Evolutionary conservation across 2,329 filamentous ascomycete genomes (phyloP).

Genomic region (Geosmithia flava): DNA sequence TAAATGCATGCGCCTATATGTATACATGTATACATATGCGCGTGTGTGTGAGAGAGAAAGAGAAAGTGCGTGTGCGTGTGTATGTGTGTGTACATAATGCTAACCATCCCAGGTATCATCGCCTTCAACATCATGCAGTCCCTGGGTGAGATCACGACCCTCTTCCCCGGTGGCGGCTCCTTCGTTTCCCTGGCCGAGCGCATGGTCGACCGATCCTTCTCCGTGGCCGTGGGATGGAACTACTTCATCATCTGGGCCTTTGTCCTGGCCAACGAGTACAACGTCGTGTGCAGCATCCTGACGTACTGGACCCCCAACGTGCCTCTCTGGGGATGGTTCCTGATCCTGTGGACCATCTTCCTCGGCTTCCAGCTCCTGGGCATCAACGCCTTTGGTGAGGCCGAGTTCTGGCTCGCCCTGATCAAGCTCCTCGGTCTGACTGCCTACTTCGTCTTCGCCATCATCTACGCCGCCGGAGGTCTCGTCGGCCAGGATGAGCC

Average conservation of each 20-base stretch:
- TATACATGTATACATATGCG: neutral
- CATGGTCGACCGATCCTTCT: slow-evolving; percentile 59
- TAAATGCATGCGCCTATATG: neutral
- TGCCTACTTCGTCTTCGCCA: slow-evolving; percentile 63
- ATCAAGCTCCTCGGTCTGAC: slow-evolving; percentile 59
- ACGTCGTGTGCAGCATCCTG: slow-evolving; percentile 53
- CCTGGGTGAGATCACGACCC: slow-evolving; percentile 60
- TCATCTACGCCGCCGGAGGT: slow-evolving; percentile 60
- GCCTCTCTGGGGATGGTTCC: slow-evolving; percentile 56
- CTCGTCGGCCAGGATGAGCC: slow-evolving; percentile 41
- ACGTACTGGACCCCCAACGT: slow-evolving; percentile 51
- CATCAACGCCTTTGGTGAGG: slow-evolving; percentile 64
- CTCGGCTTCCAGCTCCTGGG: slow-evolving; percentile 57
- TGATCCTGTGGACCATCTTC: slow-evolving; percentile 65
- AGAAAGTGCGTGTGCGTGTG: no score
- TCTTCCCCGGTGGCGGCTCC: slow-evolving; percentile 59
- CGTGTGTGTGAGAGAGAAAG: no score
- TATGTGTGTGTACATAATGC: neutral
- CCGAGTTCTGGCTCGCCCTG: slow-evolving; percentile 68
- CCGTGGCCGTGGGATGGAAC: slow-evolving; percentile 58
- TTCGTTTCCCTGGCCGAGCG: slow-evolving; percentile 60
- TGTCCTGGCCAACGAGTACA: slow-evolving; percentile 60
- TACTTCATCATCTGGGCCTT: slow-evolving; percentile 58
- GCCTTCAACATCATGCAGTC: slow-evolving; percentile 60
- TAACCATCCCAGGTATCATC: slow-evolving; percentile 34